Conservation (phyloP, 768 basidiomycete species). For the Suillus cothurnatus region DNA sequence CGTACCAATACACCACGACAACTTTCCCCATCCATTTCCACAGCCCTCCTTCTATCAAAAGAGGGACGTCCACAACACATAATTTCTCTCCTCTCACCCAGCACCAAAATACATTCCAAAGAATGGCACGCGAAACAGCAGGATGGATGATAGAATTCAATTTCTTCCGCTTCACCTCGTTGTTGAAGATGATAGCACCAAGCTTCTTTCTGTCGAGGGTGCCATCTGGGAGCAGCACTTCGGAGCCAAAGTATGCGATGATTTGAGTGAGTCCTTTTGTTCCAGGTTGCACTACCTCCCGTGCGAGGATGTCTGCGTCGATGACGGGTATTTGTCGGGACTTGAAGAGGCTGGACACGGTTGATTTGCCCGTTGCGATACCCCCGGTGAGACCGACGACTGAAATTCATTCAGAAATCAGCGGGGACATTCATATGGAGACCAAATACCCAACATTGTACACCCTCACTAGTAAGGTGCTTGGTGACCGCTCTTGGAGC, state of each 20-base stretch:
- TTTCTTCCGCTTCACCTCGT: conserved; percentile 65
- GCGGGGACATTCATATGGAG: not conserved
- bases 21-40: conserved; percentile 84
- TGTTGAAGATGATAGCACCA: conserved; percentile 83
- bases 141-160: conserved; percentile 92
- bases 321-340: conserved; percentile 76
- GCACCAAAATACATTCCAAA: conserved; percentile 60
- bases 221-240: conserved; percentile 68
- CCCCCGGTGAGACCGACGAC: conserved; percentile 96
- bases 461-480: not conserved
- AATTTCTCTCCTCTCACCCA: conserved; percentile 82
- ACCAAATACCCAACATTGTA: conserved; percentile 1
- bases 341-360: conserved; percentile 76
- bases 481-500: not conserved
- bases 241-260: conserved; percentile 66
- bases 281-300: conserved; percentile 83
- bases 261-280: conserved; percentile 73
- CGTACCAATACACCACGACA: conserved; percentile 90
- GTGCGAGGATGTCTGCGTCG: conserved; percentile 90
- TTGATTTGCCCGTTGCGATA: conserved; percentile 96
- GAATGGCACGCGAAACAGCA: conserved; percentile 79
- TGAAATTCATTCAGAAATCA: conserved; percentile 29
- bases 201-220: conserved; percentile 81
- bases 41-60: conserved; percentile 86
- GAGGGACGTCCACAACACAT: conserved; percentile 87